Evolutionary conservation across 1,284 basidiomycete species (phyloP), one percentile per base, ranked within the genome.

Genomic region (Leccinum huronense): DNA sequence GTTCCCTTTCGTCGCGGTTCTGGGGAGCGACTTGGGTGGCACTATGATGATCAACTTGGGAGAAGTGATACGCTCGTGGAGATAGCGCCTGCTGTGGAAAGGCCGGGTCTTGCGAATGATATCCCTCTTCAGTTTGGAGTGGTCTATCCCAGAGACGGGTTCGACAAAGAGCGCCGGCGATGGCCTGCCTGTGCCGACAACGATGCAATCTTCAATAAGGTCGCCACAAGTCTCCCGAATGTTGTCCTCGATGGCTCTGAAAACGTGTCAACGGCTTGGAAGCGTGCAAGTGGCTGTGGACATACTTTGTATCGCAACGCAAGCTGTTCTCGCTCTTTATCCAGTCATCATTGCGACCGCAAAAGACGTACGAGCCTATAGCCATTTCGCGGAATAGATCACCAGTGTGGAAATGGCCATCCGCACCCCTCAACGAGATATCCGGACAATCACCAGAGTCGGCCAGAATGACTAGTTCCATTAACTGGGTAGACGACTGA

Each of bases 261-360:
- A 57, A 55, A 60, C 0, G 14, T 57, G 55, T 67, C 45, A 66
- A 66, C 31, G 14, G 4, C 30, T 31, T 27, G 36, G 5, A 48
- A 36, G n/a, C 16, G 14, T 3, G 23, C 36, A 8, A 31, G 59
- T 23, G 19, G 56, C 13, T 13, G 30, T 33, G 13, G 34, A 73
- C 78, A n/a, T 70, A 84, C 82, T 86, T 89, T 56, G 89, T 89
- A 70, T 91, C 88, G 69, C 88, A 90, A 45, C 87, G 82, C 65
- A 89, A 77, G 68, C 88, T 87, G 73, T 83, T 89, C 71, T 89
- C 85, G 53, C 85, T 87, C 77, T 90, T 90, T 73, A 91, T 90
- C 89, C 89, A 91, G 73, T 91, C 89, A 66, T 90, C 89, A 66
- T 89, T 84, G 53, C 89, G 81, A 16, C 89, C 89, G 58, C 86